Conservation (phyloP, 495 filamentous ascomycete species). For the Aspergillus steynii region DNA sequence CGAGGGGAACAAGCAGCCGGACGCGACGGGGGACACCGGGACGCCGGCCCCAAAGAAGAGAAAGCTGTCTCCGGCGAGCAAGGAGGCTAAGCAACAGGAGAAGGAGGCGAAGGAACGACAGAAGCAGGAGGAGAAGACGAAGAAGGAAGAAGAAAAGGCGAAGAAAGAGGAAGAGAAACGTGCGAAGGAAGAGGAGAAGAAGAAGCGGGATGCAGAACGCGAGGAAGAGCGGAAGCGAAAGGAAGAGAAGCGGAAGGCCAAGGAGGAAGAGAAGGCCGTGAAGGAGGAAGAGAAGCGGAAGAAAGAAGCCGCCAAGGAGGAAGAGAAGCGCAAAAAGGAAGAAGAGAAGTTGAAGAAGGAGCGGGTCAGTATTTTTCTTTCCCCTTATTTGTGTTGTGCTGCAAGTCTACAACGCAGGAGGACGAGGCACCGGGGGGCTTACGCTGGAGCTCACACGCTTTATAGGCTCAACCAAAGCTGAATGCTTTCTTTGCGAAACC, state of each 20-base stretch:
- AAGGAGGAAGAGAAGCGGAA: slow-evolving; percentile 27
- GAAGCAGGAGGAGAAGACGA: slow-evolving; percentile 47
- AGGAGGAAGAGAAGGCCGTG: slow-evolving; percentile 61
- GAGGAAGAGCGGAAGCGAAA: slow-evolving; percentile 30
- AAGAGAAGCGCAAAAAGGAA: slow-evolving; percentile 59
- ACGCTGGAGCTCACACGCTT: slow-evolving; percentile 3
- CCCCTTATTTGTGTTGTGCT: slow-evolving; percentile 6
- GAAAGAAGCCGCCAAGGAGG: slow-evolving; percentile 53
- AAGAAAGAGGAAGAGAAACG: slow-evolving; percentile 47
- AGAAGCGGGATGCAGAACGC: slow-evolving; percentile 35
- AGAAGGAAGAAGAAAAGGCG: slow-evolving; percentile 45
- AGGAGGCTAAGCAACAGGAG: slow-evolving; percentile 51
- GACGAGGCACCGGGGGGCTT: background rate
- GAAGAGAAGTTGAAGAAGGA: slow-evolving; percentile 69
- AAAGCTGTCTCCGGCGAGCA: slow-evolving; percentile 54
- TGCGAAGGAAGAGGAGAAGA: slow-evolving; percentile 44
- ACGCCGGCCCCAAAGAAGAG: slow-evolving; percentile 44
- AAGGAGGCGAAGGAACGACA: slow-evolving; percentile 46
- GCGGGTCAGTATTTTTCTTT: slow-evolving; percentile 46
- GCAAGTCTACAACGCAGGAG: background rate
- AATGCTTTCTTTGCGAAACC: slow-evolving; percentile 64
- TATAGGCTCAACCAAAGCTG: slow-evolving; percentile 56
- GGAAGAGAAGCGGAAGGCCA: slow-evolving; percentile 56
- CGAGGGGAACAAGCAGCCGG: background rate
- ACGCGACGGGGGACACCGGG: slow-evolving; percentile 1